A percentile compares a stretch with the other conserved stretches of the same genome.
Evolutionary conservation across 345 rosid species (phyloP).

Genomic region (Dipteronia sinensis): DNA sequence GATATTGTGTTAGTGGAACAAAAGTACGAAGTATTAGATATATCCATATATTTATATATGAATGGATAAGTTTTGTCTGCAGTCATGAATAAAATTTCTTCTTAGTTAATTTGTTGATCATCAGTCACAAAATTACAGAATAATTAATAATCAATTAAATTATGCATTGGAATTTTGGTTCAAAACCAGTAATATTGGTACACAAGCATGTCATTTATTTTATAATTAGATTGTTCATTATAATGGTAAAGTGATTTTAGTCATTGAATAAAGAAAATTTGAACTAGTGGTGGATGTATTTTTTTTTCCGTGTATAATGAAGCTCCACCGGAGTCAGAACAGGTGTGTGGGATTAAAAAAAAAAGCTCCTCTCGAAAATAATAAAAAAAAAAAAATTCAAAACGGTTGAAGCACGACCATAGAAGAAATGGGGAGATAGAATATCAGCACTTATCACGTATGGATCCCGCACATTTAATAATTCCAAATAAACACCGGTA

Average conservation of each 20-base stretch:
- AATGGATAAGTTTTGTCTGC: conserved; percentile 13
- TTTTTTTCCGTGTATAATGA: background rate
- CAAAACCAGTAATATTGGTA: background rate
- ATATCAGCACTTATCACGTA: too few relatives aligned
- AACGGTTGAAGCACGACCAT: background rate
- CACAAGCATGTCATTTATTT: background rate
- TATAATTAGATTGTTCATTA: background rate
- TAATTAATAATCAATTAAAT: background rate
- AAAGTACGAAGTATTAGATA: background rate
- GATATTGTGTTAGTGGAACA: conserved; percentile 3
- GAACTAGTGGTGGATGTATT: background rate
- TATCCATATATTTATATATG: background rate
- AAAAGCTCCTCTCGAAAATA: too few relatives aligned
- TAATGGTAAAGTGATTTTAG: background rate
- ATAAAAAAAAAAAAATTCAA: background rate
- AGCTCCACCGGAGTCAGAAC: background rate
- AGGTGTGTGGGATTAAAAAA: background rate
- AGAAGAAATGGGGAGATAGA: background rate
- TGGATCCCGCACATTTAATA: too few relatives aligned
- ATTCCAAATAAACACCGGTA: too few relatives aligned
- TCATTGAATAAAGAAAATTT: background rate
- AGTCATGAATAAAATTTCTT: conserved; percentile 16
- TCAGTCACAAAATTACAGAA: too few relatives aligned
- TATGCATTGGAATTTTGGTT: background rate
- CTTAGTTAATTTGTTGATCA: too few relatives aligned